These are phyloP conservation scores for Elsinoe ampelina DNA, from an alignment of 2,329 filamentous ascomycete species.

Conservation along the genomic window DNA sequence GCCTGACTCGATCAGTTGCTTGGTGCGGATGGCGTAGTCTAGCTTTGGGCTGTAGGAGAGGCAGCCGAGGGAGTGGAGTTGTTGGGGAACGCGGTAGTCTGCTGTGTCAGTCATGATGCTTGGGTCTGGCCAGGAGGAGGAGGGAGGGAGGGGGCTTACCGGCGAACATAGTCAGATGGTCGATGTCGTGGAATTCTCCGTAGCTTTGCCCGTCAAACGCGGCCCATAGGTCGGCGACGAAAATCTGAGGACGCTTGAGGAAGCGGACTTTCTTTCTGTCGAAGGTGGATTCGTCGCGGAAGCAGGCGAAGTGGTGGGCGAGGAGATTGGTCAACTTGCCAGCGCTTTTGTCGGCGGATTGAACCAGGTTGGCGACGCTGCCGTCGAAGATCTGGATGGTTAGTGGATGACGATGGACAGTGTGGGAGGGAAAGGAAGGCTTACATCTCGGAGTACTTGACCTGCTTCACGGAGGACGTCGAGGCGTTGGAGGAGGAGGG, in stretches of 20 bases:
- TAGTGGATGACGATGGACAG: not conserved
- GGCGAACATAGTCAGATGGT: slow-evolving; percentile 96
- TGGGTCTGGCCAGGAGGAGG: not conserved
- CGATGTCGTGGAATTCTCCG: slow-evolving; percentile 80
- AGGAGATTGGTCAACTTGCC: slow-evolving; percentile 78
- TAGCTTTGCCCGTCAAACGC: slow-evolving; percentile 76
- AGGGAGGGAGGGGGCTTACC: slow-evolving; percentile 29
- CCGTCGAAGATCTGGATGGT: slow-evolving; percentile 59
- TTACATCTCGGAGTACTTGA: slow-evolving; percentile 65
- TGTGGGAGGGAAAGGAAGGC: slow-evolving; percentile 15
- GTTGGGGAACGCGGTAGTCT: slow-evolving; percentile 95
- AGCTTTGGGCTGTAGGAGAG: slow-evolving; percentile 76
- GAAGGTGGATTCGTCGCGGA: slow-evolving; percentile 71
- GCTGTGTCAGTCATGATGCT: slow-evolving; percentile 1
- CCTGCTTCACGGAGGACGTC: slow-evolving; percentile 75
- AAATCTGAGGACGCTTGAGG: slow-evolving; percentile 89
- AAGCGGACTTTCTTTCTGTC: slow-evolving; percentile 68
- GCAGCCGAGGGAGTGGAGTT: slow-evolving; percentile 73
- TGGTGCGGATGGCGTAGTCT: slow-evolving; percentile 57
- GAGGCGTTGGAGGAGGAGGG: slow-evolving; percentile 69
- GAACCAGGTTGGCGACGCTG: slow-evolving; percentile 63
- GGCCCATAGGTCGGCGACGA: slow-evolving; percentile 94
- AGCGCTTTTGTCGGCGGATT: slow-evolving; percentile 67
- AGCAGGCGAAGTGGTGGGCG: slow-evolving; percentile 72
- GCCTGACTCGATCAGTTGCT: slow-evolving; percentile 59